phyloP scores from a whole-genome alignment of 192 early-diverging fungal species.

The Pecoramyces ruminantium region DNA sequence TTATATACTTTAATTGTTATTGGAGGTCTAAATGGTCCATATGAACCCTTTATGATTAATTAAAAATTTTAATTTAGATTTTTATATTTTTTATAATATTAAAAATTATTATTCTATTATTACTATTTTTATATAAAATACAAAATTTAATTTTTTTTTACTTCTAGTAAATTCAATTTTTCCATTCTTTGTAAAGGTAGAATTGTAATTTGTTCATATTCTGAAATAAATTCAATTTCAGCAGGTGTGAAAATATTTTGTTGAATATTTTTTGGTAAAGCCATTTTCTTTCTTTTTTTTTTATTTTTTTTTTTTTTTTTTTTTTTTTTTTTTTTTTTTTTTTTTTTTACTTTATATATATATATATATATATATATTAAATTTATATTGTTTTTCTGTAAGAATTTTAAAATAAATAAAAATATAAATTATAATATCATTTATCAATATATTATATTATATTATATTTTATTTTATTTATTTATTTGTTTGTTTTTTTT shows the following conservation, averaged over 20 bases:
- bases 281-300: conserved; percentile 9
- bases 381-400: no score
- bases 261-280: conserved; percentile 2
- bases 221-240: conserved; percentile 76
- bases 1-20: conserved; percentile 39
- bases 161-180: conserved; percentile 53
- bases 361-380: no score
- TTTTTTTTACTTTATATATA: no score
- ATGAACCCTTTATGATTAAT: conserved; percentile 28
- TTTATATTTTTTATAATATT: not conserved
- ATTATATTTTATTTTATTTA: no score
- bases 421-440: no score
- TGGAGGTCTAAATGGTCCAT: conserved; percentile 71
- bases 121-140: not conserved
- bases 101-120: not conserved
- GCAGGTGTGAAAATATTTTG: conserved; percentile 44
- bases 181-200: conserved; percentile 54
- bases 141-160: no score
- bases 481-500: no score
- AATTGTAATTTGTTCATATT: conserved; percentile 57
- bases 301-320: not conserved
- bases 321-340: no score
- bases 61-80: not conserved
- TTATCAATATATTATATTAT: no score
- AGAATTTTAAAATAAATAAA: no score